Percentiles rank a stretch among this genome's conserved stretches.
Conservation (phyloP, 768 basidiomycete genomes). For the Suillus subalutaceus region DNA sequence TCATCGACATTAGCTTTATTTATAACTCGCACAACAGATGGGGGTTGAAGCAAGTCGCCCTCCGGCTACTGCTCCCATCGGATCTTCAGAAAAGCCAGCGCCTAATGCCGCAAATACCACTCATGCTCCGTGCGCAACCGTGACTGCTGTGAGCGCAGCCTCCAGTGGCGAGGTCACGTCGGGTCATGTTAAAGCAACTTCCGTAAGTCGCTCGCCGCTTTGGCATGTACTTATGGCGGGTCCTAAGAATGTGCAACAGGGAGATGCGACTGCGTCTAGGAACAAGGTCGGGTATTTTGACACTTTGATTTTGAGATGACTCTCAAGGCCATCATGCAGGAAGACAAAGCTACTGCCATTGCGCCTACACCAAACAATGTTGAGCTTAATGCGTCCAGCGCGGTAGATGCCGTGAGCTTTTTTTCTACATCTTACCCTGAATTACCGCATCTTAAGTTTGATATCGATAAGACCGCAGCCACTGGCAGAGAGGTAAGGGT, state of each 20-base stretch:
- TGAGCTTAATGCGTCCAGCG: neutral
- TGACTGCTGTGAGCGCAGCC: neutral
- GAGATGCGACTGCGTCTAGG: neutral
- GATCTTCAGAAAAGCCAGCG: neutral
- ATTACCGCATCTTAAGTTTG: neutral
- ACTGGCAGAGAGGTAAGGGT: neutral
- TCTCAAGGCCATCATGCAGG: neutral
- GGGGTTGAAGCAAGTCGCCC: constrained; percentile 11
- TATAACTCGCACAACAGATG: constrained; percentile 5
- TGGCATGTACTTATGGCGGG: neutral
- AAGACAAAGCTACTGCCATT: neutral
- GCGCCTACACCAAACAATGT: neutral
- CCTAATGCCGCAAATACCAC: neutral
- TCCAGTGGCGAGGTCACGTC: neutral
- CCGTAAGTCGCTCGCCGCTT: neutral
- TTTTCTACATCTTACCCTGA: neutral
- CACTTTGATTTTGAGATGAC: neutral
- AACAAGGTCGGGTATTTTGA: neutral
- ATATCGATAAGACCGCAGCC: neutral
- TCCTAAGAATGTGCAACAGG: neutral
- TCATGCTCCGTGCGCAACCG: neutral
- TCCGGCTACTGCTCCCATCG: neutral
- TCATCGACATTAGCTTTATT: neutral
- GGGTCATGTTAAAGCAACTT: neutral
- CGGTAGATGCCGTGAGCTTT: neutral